Base-by-base conservation (phyloP, 1,284 basidiomycete species). In the Heterobasidion parviporum region DNA sequence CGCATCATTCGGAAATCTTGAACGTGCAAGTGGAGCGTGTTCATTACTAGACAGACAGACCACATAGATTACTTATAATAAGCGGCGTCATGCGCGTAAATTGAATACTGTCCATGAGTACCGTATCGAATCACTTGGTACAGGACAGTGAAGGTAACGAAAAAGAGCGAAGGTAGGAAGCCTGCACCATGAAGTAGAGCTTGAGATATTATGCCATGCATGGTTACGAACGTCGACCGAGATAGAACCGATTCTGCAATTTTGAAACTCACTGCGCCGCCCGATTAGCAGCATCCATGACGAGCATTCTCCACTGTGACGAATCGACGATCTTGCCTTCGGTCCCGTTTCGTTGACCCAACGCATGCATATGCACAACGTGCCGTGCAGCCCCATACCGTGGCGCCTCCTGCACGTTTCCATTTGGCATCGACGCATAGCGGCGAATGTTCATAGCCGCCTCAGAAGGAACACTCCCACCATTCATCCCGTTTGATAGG, bases 221-320 rank as follows among this genome's bases (percentile, higher is more conserved):
- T 18, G 9, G 12, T n/a, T 10, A 16, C 46, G 18, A 48, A 48
- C 18, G 9, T 15, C 12, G 26, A 10, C 10, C 6, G 18, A 16
- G 18, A 48, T 16, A 48, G 10, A 16, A 48, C 3, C 9, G 14
- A 46, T 15, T 6, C 14, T 33, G 8, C 26, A n/a, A 52, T 44
- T 8, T 15, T 8, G n/a, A 16, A 35, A n/a, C 26, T 53, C 47
- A 59, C 26, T 26, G 26, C 20, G 44, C 45, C 9, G 14, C 36
- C 15, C 58, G 57, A 14, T 38, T 53, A 2, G 64, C 64, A 6
- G 64, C 64, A 47, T 15, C 58, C 46, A 61, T 48, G 26, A 65
- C 64, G 12, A 66, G 55, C 44, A 50, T 56, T 52, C 52, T 59
- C 64, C 64, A 66, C 56, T 62, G 60, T 15, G 51, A 46, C 20